Conservation (phyloP, 192 early-diverging fungal species). For the Podila horticola region DNA sequence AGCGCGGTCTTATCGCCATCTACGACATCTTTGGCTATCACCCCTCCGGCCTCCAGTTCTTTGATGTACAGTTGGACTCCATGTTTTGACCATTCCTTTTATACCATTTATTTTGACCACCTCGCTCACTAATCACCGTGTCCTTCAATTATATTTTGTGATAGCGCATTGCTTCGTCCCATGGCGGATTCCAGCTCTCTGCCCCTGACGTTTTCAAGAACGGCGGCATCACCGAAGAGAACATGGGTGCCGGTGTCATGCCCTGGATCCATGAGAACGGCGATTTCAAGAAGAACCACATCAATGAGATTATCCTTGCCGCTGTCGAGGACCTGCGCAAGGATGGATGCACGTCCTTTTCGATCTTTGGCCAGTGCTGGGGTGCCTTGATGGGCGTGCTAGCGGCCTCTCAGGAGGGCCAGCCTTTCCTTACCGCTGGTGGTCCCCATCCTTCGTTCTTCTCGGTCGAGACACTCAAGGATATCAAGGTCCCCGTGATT, state of each 20-base stretch:
- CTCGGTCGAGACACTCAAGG: slow-evolving; percentile 10
- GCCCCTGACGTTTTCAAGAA: slow-evolving; percentile 73
- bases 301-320: slow-evolving; percentile 19
- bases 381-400: slow-evolving; percentile 67
- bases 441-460: slow-evolving; percentile 71
- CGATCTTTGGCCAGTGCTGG: slow-evolving; percentile 79
- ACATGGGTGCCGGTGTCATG: slow-evolving; percentile 7
- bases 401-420: slow-evolving; percentile 54
- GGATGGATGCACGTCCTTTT: slow-evolving; percentile 56
- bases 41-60: slow-evolving; percentile 72
- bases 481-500: slow-evolving; percentile 68
- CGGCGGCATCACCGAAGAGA: slow-evolving; percentile 49
- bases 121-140: not conserved
- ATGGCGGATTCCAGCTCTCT: slow-evolving; percentile 67
- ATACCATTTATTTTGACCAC: not conserved
- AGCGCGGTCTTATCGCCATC: slow-evolving; percentile 71
- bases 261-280: slow-evolving; percentile 48
- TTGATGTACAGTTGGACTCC: slow-evolving; percentile 62
- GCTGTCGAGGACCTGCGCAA: slow-evolving; percentile 53
- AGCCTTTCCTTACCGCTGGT: slow-evolving; percentile 59
- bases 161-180: slow-evolving; percentile 46
- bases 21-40: slow-evolving; percentile 76
- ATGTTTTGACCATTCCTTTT: not conserved
- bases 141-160: too few relatives aligned
- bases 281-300: slow-evolving; percentile 35